Conservation (phyloP, 1,284 basidiomycete genomes). For the Ganoderma resinaceum region DNA sequence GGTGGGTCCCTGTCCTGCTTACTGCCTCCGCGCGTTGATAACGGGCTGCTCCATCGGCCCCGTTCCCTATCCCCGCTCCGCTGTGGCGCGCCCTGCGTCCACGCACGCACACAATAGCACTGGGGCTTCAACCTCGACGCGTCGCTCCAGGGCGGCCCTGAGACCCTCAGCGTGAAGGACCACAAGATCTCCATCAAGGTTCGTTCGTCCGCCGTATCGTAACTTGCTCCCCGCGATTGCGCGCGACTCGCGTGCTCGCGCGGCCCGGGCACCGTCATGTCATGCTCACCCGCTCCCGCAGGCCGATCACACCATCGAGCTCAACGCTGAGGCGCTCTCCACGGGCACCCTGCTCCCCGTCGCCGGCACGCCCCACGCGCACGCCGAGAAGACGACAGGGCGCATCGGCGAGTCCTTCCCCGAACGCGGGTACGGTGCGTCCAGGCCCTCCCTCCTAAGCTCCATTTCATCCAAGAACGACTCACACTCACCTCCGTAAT, state of each 20-base stretch:
- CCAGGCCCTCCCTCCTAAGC: neutral
- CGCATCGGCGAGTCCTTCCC: conserved; percentile 66
- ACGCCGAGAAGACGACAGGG: conserved; percentile 51
- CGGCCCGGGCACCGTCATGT: neutral
- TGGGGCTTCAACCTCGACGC: conserved; percentile 85
- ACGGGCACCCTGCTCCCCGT: conserved; percentile 59
- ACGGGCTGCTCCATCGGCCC: neutral
- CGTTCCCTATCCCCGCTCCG: neutral
- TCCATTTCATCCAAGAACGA: too few relatives aligned
- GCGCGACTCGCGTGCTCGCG: neutral
- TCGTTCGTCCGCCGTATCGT: neutral
- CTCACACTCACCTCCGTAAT: neutral
- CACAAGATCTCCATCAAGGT: conserved; percentile 69
- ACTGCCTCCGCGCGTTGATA: neutral
- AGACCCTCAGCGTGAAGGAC: conserved; percentile 55
- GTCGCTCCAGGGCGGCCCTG: conserved; percentile 49
- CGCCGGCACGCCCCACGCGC: conserved; percentile 53
- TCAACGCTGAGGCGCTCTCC: conserved; percentile 56
- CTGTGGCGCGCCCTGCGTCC: neutral
- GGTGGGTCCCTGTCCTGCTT: conserved; percentile 45
- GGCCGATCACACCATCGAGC: conserved; percentile 63
- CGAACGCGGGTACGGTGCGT: conserved; percentile 62
- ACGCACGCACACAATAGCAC: conserved; percentile 56
- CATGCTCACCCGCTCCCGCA: conserved; percentile 32
- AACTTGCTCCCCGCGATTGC: neutral